Evolutionary conservation across 331 rosid genomes (phyloP).

Genomic region (Rhamnella rubrinervis): DNA sequence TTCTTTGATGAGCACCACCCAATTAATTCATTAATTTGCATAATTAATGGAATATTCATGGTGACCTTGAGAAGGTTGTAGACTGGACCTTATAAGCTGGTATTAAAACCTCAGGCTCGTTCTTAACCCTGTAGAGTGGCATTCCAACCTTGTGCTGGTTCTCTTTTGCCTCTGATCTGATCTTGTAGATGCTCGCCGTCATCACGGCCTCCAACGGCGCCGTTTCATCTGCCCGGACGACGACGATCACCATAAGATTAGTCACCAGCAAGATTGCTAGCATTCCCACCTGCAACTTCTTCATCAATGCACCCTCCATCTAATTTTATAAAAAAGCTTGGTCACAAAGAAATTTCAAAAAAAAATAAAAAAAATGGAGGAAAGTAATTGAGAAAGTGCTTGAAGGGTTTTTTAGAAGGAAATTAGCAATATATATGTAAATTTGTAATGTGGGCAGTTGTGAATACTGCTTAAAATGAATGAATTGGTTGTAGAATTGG

Average conservation of each 20-base stretch:
- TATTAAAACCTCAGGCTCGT: slow-evolving; percentile 16
- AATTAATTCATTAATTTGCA: not conserved
- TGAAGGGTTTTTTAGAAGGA: too few relatives aligned
- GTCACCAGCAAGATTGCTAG: slow-evolving; percentile 11
- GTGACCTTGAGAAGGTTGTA: not conserved
- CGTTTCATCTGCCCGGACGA: not conserved
- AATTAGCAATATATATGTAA: too few relatives aligned
- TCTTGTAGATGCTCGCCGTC: not conserved
- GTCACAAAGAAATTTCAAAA: not conserved
- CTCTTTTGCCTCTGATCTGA: not conserved
- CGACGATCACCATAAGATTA: too few relatives aligned
- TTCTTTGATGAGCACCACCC: too few relatives aligned
- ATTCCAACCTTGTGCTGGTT: slow-evolving; percentile 15
- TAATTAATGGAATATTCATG: not conserved
- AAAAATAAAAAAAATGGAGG: not conserved
- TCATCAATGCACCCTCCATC: slow-evolving; percentile 1
- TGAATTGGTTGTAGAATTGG: too few relatives aligned
- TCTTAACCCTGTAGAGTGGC: slow-evolving; percentile 34
- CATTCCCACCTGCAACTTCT: not conserved
- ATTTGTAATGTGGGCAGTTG: too few relatives aligned
- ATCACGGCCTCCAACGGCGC: not conserved
- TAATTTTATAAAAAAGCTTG: not conserved
- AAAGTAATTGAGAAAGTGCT: not conserved
- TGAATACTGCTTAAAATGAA: too few relatives aligned
- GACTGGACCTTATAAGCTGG: slow-evolving; percentile 18